Percentiles rank a stretch among this genome's conserved stretches.
Conservation (phyloP, 495 filamentous ascomycete species). For the Cercophora newfieldiana region DNA sequence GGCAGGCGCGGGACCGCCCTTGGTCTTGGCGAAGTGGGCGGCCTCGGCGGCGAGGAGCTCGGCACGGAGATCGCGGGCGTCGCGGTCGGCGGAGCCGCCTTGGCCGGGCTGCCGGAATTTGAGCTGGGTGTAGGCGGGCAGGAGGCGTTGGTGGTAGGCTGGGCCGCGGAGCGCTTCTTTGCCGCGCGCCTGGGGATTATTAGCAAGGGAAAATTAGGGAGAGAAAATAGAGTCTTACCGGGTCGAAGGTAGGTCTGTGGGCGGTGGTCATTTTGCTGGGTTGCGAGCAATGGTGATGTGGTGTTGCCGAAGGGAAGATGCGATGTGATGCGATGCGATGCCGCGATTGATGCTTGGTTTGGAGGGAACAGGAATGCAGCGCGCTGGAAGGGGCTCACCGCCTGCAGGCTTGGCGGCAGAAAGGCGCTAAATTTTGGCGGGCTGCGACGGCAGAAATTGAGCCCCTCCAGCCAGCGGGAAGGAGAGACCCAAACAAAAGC, state of each 20-base stretch:
- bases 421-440: constrained; percentile 32
- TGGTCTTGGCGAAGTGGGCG: constrained; percentile 81
- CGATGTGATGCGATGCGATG: constrained; percentile 7
- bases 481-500: constrained; percentile 11
- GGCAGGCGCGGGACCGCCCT: constrained; percentile 51
- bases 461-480: constrained; percentile 19
- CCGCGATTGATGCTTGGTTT: neutral
- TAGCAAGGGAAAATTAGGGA: neutral
- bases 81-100: constrained; percentile 75
- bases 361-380: neutral
- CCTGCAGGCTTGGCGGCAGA: constrained; percentile 24
- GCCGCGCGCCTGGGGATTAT: constrained; percentile 69
- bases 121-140: constrained; percentile 87
- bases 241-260: constrained; percentile 92
- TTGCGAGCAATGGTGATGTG: neutral
- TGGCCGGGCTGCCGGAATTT: constrained; percentile 89
- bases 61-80: constrained; percentile 79
- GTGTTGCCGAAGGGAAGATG: neutral
- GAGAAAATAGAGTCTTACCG: constrained; percentile 54
- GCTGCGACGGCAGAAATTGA: constrained; percentile 31
- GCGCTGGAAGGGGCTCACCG: constrained; percentile 15
- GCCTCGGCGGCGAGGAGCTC: constrained; percentile 89
- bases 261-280: constrained; percentile 65
- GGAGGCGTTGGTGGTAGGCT: constrained; percentile 93
- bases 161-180: constrained; percentile 93